Percentiles rank a stretch among this genome's conserved stretches.
phyloP scores from a whole-genome alignment of 2,329 filamentous ascomycete genomes.

The Nakataea oryzae region DNA sequence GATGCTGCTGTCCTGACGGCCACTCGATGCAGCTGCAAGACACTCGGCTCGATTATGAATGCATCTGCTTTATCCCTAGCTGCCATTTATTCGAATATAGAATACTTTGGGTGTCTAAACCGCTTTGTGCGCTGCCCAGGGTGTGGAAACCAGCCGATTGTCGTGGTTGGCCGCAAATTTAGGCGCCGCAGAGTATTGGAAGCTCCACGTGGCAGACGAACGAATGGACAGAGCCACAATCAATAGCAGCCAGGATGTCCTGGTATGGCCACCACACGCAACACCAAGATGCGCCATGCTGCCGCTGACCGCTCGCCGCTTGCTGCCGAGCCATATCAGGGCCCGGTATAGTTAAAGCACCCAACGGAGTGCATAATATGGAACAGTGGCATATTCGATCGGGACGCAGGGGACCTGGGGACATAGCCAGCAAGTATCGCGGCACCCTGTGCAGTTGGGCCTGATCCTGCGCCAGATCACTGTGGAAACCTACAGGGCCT shows the following conservation, averaged over 20 bases:
- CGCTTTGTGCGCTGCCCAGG: not conserved
- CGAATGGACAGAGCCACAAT: not conserved
- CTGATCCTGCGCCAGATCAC: not conserved
- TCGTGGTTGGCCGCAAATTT: not conserved
- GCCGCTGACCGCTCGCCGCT: not conserved
- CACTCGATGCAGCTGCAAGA: not conserved
- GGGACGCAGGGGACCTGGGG: not conserved
- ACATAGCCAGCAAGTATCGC: not conserved
- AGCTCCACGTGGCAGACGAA: not conserved
- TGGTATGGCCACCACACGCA: not conserved
- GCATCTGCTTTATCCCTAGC: not conserved
- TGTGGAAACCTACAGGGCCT: no score
- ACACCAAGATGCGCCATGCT: not conserved
- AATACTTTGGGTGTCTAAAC: not conserved
- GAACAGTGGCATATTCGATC: not conserved
- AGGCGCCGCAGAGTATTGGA: not conserved
- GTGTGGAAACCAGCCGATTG: not conserved
- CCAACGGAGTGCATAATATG: conserved; percentile 2
- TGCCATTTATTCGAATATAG: not conserved
- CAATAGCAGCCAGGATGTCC: not conserved
- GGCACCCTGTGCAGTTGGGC: not conserved
- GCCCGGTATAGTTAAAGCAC: not conserved
- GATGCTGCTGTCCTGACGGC: no score
- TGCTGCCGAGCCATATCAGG: not conserved
- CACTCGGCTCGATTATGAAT: not conserved